Evolutionary conservation across 805 yeast genomes (phyloP).

Genomic region (Starmera dryadoides): DNA sequence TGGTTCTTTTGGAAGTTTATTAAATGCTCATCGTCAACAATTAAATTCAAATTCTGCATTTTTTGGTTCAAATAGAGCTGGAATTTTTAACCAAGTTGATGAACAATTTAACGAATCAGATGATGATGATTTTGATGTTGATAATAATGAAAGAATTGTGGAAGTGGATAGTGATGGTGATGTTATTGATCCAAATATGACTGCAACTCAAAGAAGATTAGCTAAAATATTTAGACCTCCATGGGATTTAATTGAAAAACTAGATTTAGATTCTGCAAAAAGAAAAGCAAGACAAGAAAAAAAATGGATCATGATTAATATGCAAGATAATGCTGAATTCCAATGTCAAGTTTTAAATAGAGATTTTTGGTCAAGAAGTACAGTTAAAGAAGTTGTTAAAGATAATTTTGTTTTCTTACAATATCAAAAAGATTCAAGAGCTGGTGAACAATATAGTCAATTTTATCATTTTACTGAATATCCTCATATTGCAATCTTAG

Average conservation of each 20-base stretch:
- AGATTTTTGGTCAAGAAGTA: constrained; percentile 79
- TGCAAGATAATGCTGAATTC: constrained; percentile 82
- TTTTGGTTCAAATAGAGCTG: constrained; percentile 27
- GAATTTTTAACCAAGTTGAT: constrained; percentile 28
- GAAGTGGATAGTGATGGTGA: constrained; percentile 31
- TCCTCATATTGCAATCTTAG: constrained; percentile 90
- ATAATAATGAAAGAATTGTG: constrained; percentile 25
- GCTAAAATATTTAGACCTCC: constrained; percentile 91
- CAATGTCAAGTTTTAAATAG: constrained; percentile 86
- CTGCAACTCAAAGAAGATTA: constrained; percentile 52
- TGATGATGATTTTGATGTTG: constrained; percentile 8
- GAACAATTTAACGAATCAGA: constrained; percentile 7
- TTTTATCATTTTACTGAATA: constrained; percentile 63
- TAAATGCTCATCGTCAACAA: constrained; percentile 10
- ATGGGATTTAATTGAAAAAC: constrained; percentile 70
- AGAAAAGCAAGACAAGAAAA: constrained; percentile 49
- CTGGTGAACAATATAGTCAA: constrained; percentile 63
- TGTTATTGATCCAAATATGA: constrained; percentile 7
- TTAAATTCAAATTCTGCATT: constrained; percentile 16
- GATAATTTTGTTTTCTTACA: constrained; percentile 79
- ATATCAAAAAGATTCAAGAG: constrained; percentile 69
- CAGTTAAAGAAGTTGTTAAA: constrained; percentile 55
- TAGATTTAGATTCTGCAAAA: constrained; percentile 70
- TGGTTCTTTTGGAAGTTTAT: constrained; percentile 15
- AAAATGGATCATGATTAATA: constrained; percentile 82